Evolutionary conservation across 2,329 filamentous ascomycete genomes (phyloP), one percentile per base, ranked within the genome.

Genomic region (Botryotinia calthae): DNA sequence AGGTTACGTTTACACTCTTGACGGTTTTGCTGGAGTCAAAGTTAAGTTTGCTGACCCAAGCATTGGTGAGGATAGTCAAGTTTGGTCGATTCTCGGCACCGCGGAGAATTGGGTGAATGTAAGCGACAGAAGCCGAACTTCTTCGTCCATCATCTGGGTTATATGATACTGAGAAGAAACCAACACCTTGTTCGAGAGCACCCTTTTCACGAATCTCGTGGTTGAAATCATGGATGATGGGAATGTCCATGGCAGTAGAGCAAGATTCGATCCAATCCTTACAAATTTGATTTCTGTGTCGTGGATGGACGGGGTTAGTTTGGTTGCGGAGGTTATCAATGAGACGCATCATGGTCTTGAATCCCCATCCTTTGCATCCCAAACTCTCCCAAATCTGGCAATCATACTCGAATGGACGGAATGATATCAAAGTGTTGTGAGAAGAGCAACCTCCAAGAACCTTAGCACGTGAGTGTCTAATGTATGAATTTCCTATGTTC

Each of bases 341-440:
- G 62, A 94, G 86, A 73, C 93, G 89, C 83, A 90, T 96, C 83
- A 97, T 92, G 74, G 89, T 93, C 80, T 93, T 90, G 84, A 97
- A 97, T 79, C 88, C 89, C 94, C 94, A 97, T 79, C 94, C 94
- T 81, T 88, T 89, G 84, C 92, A 94, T 74, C 94, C 94, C 80
- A 93, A 86, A 46, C 88, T 88, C 79, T 95, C 91, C 94, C 94
- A 97, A 78, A 93, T 87, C 80, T 93, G 87, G 84, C 93, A 89
- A 83, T 97, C 94, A 82, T 97, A 95, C 82, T 94, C 90, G 81
- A 97, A 97, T 12, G 94, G 93, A 40, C 94, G 89, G 88, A 97
- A 97, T 28, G 93, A 96, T 82, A 97, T 97, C 79, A 97, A 86
- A 31, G 94, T 97, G 84, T 97, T 97, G 87, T 97, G 94, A 74